Evolutionary conservation across 352 stramenopile genomes (phyloP).

Genomic region (Phytophthora citrophthora): DNA sequence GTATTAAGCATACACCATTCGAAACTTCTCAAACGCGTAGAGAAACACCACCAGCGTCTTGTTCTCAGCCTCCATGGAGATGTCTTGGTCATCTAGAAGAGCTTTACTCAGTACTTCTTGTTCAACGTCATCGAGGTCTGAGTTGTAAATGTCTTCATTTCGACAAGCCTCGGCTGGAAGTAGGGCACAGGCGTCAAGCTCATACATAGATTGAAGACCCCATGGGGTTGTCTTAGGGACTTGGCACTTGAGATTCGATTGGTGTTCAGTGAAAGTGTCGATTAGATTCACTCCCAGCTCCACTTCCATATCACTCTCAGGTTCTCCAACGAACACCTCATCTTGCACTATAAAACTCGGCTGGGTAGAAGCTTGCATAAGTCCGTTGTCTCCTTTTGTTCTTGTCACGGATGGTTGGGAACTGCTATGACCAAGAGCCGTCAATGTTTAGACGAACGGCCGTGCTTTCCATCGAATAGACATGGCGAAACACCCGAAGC

Average conservation of each 20-base stretch:
- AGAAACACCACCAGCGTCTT: constrained; percentile 13
- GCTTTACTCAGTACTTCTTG: constrained; percentile 17
- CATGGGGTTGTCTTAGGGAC: neutral
- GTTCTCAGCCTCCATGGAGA: constrained; percentile 1
- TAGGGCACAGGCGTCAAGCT: constrained; percentile 1
- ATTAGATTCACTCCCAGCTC: constrained; percentile 28
- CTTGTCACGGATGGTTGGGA: neutral
- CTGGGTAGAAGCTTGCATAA: constrained; percentile 10
- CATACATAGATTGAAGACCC: neutral
- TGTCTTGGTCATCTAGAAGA: constrained; percentile 18
- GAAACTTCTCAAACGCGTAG: constrained; percentile 34
- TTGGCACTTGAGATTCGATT: neutral
- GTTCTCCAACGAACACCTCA: constrained; percentile 13
- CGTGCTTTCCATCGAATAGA: constrained; percentile 17
- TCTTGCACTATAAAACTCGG: neutral
- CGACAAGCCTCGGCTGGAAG: neutral
- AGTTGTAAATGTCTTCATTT: neutral
- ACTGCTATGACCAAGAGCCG: neutral
- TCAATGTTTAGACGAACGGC: constrained; percentile 9
- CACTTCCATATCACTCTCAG: constrained; percentile 22
- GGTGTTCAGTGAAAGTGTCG: constrained; percentile 25
- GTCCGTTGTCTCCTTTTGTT: too few relatives aligned
- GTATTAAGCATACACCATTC: constrained; percentile 25
- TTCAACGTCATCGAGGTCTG: constrained; percentile 23
- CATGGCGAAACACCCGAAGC: constrained; percentile 7